Base-by-base conservation (phyloP, 805 yeast genomes). In the Teunomyces lycoperdinae region DNA sequence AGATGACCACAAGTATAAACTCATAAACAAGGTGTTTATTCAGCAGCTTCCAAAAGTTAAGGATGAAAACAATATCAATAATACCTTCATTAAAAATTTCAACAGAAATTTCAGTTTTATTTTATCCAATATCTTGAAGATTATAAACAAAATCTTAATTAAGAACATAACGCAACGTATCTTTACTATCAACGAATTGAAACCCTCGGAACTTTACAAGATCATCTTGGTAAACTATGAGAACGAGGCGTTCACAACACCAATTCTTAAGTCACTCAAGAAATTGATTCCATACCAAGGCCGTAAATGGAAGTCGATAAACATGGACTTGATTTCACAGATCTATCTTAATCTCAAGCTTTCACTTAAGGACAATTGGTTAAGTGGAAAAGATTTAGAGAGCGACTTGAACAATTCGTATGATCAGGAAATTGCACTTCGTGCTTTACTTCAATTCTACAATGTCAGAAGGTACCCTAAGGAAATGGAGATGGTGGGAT, bases 251-350 rank as follows among this genome's bases (percentile, higher is more conserved):
- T 64, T 89, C 20, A 84, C 87, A 67, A 72, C 72, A 43, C 91
- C 96, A 1, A 81, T 87, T 3, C 70, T 91, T 57, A 84, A 83
- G 58, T 77, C 87, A 1, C 71, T 91, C 50, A 90, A 88, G 62
- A 83, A 87, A 52, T 76, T 90, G 44, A 83, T 90, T 1, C 96
- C 97, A 0, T 89, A 85, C 67, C 91, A 89, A 58, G 97, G 97
- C 14, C 83, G 94, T 50, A 90, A 91, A 64, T 92, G 99, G 99
- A 84, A 90, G 56, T 80, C 90, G 10, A 80, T 83, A 52, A 94
- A 92, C 62, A 92, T 94, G 97, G 97, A 91, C 54, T 73, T 94
- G 41, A 87, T 92, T 4, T 89, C 97, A 0, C 84, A 88, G 50
- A 90, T 92, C 2, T 92, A 87, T 58, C 63, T 94, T 26, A 83